These are phyloP conservation scores for Hydnomerulius pinastri DNA, from an alignment of 768 basidiomycete genomes.

Conservation along the genomic window DNA sequence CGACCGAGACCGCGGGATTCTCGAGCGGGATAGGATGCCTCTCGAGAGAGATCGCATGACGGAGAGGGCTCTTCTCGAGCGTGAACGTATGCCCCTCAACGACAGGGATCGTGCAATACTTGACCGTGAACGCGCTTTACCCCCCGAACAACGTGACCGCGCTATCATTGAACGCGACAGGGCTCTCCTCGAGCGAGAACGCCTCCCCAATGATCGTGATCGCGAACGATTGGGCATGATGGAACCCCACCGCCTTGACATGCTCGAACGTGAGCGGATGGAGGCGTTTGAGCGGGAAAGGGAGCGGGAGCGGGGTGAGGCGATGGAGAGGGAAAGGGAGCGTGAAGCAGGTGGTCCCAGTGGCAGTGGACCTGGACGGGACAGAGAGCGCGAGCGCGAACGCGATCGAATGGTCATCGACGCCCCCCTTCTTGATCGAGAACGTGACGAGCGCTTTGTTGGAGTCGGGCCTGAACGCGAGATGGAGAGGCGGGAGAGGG, in stretches of 20 bases:
- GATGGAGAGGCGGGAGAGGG: slow-evolving; percentile 29
- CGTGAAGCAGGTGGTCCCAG: slow-evolving; percentile 15
- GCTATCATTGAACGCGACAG: slow-evolving; percentile 17
- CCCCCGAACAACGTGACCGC: slow-evolving; percentile 24
- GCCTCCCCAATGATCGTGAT: slow-evolving; percentile 18
- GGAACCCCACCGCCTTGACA: slow-evolving; percentile 21
- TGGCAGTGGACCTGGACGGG: slow-evolving; percentile 15
- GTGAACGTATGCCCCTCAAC: slow-evolving; percentile 23
- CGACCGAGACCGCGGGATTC: slow-evolving; percentile 9
- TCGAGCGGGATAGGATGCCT: slow-evolving; percentile 20
- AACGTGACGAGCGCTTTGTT: slow-evolving; percentile 21
- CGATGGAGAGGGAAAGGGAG: slow-evolving; percentile 25
- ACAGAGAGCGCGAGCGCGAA: slow-evolving; percentile 26
- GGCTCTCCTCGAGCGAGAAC: not conserved
- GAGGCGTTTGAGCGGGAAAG: slow-evolving; percentile 36
- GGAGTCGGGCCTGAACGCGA: slow-evolving; percentile 26
- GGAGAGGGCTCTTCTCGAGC: slow-evolving; percentile 23
- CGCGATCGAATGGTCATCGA: slow-evolving; percentile 21
- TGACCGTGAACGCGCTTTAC: slow-evolving; percentile 23
- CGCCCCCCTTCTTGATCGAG: slow-evolving; percentile 16
- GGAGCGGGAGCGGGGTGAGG: slow-evolving; percentile 32
- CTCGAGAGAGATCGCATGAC: slow-evolving; percentile 23
- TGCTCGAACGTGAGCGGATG: slow-evolving; percentile 27
- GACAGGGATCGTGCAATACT: slow-evolving; percentile 27
- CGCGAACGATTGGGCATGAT: slow-evolving; percentile 22